Percentiles rank a stretch among this genome's conserved stretches.
Conservation (phyloP, 176 grass and related monocot genomes). For the Eleusine indica region DNA sequence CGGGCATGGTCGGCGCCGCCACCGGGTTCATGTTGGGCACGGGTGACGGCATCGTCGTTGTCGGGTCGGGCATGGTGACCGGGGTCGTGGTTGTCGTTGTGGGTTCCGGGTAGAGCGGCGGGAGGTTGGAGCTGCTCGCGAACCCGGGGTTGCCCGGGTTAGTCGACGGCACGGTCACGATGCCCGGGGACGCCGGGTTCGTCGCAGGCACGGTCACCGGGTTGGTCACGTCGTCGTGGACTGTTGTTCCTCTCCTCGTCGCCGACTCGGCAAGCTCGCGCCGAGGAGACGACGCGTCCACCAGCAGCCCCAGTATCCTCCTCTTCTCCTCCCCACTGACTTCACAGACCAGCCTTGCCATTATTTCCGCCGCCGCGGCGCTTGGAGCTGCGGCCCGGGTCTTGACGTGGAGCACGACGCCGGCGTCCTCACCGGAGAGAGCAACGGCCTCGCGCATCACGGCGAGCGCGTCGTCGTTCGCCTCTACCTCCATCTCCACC, state of each 20-base stretch:
- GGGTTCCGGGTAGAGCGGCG: slow-evolving; percentile 56
- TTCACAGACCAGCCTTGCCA: slow-evolving; percentile 34
- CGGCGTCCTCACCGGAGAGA: slow-evolving; percentile 29
- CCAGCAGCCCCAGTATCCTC: slow-evolving; percentile 29
- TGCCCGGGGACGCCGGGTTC: slow-evolving; percentile 44
- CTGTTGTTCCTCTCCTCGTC: slow-evolving; percentile 26
- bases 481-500: slow-evolving; percentile 29
- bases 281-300: slow-evolving; percentile 6
- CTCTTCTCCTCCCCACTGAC: slow-evolving; percentile 31
- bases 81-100: slow-evolving; percentile 9
- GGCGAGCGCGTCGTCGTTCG: neutral
- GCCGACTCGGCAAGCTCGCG: slow-evolving; percentile 14
- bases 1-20: slow-evolving; percentile 46
- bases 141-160: slow-evolving; percentile 40
- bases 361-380: neutral
- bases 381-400: neutral
- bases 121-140: slow-evolving; percentile 42
- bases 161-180: slow-evolving; percentile 61
- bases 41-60: slow-evolving; percentile 37
- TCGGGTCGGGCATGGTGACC: slow-evolving; percentile 44
- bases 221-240: slow-evolving; percentile 48
- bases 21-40: slow-evolving; percentile 48
- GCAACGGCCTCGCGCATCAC: slow-evolving; percentile 19
- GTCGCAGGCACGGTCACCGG: slow-evolving; percentile 61
- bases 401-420: slow-evolving; percentile 46